Evolutionary conservation across 257 asterid genomes (phyloP), one percentile per base, ranked within the genome.

Genomic region (Primulina huaijiensis): DNA sequence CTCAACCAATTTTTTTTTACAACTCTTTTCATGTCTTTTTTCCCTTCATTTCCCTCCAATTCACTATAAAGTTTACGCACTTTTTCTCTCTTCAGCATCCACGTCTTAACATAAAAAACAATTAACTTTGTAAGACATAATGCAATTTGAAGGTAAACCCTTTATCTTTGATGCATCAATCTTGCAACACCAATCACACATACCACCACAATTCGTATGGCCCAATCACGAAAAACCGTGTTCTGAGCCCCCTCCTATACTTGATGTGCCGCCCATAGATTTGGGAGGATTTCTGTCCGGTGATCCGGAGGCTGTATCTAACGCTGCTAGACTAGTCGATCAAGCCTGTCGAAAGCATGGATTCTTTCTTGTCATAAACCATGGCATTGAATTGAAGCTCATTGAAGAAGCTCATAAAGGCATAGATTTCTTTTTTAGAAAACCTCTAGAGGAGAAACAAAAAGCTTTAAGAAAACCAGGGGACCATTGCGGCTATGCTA

Each of bases 161-260:
- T 71, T 87, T 12, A 71, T 76, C 27, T 85, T 89, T 71, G 87
- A 86, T 75, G 79, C 91, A 12, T 79, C 86, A 62, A 23, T 84
- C 64, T 69, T 81, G 53, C 82, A 83, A 68, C 74, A 81, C 65
- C 86, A 82, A 67, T 19, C 76, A 64, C 65, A 73, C 68, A 86
- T 88, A 72, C 95, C 93, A 0, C 74, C 82, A n/a, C 88, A 90
- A n/a, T 90, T 90, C 82, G 71, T 88, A 35, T 90, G 95, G 97
- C 90, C 95, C 2, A 93, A 88, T 17, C 38, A 81, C 19, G 97
- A 90, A 11, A 83, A 74, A 65, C 94, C 95, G 2, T 75, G 88
- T 73, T 46, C n/a, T 0, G 72, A 76, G 29, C 70, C 78, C 0
- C 83, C 90, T 4, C 93, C 89, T 0, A 3, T 37, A 3, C 87